These are phyloP conservation scores for Butyriboletus appendiculatus DNA, from an alignment of 1,284 basidiomycete genomes.

Conservation along the genomic window DNA sequence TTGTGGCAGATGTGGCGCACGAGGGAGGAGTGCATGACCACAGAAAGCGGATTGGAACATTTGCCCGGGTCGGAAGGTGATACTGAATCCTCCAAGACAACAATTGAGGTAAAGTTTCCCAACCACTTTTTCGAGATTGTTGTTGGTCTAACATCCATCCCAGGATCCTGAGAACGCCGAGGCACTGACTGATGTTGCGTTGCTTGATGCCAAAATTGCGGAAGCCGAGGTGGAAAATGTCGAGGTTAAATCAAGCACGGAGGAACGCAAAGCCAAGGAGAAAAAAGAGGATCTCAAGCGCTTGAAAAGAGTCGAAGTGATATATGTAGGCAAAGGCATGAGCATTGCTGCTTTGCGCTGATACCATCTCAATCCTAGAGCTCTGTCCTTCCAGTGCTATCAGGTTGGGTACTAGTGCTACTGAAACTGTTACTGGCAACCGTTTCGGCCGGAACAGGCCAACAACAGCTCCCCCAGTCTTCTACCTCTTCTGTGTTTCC, in stretches of 20 bases:
- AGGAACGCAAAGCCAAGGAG: conserved; percentile 67
- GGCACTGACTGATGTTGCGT: conserved; percentile 63
- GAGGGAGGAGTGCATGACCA: conserved; percentile 91
- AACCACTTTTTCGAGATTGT: conserved; percentile 2
- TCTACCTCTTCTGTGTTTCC: conserved; percentile 67
- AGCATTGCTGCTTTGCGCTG: background rate
- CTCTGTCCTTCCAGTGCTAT: conserved; percentile 78
- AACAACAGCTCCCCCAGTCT: conserved; percentile 56
- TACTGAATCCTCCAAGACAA: conserved; percentile 45
- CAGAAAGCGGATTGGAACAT: conserved; percentile 88
- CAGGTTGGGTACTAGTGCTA: conserved; percentile 87
- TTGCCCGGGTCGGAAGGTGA: conserved; percentile 67
- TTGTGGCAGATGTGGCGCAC: conserved; percentile 95
- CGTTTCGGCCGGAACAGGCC: conserved; percentile 73
- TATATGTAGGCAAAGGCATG: conserved; percentile 68
- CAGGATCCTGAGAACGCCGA: conserved; percentile 64
- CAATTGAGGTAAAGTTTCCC: conserved; percentile 39
- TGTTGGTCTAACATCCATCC: conserved; percentile 3
- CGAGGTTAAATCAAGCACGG: conserved; percentile 51
- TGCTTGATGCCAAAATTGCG: conserved; percentile 70
- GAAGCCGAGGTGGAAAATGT: conserved; percentile 63
- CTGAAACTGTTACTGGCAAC: conserved; percentile 88
- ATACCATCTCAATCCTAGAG: conserved; percentile 44
- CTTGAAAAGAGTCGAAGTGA: conserved; percentile 84
- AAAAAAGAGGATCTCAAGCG: conserved; percentile 79